Percentiles rank a stretch among this genome's conserved stretches.
Evolutionary conservation across 345 rosid genomes (phyloP).

Genomic region (Eucalyptus melliodora): DNA sequence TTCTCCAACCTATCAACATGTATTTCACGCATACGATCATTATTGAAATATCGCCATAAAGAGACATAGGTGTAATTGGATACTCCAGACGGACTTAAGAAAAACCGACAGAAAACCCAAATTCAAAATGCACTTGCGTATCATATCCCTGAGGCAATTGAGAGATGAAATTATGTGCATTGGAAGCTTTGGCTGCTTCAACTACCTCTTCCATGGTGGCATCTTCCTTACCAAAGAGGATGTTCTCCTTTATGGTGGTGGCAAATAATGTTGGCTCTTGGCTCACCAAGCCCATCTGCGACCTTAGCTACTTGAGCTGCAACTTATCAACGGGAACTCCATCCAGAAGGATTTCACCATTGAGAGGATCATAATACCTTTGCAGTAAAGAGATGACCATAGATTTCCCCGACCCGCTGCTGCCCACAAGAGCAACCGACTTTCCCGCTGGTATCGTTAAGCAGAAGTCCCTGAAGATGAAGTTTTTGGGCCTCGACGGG

Average conservation of each 20-base stretch:
- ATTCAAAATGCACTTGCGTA: slow-evolving; percentile 8
- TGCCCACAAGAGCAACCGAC: background rate
- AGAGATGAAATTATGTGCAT: slow-evolving; percentile 23
- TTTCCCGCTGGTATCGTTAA: background rate
- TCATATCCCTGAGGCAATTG: slow-evolving; percentile 17
- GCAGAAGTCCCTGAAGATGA: background rate
- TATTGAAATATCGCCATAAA: background rate
- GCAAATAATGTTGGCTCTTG: slow-evolving; percentile 32
- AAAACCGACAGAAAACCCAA: background rate
- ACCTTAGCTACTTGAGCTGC: background rate
- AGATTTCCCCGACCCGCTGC: slow-evolving; percentile 2
- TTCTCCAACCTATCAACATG: slow-evolving; percentile 11
- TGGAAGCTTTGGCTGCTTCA: slow-evolving; percentile 21
- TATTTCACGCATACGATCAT: background rate
- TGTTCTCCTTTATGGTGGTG: slow-evolving; percentile 25
- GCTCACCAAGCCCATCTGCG: slow-evolving; percentile 25
- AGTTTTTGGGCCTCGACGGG: background rate
- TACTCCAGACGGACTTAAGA: rapidly evolving
- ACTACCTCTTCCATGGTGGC: slow-evolving; percentile 12
- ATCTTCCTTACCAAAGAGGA: slow-evolving; percentile 28
- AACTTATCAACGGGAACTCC: background rate
- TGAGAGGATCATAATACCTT: background rate
- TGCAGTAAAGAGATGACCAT: background rate
- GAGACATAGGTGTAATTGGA: background rate
- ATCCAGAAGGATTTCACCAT: background rate